Evolutionary conservation across 2,329 filamentous ascomycete genomes (phyloP).

Genomic region (Gnomoniopsis smithogilvyi): DNA sequence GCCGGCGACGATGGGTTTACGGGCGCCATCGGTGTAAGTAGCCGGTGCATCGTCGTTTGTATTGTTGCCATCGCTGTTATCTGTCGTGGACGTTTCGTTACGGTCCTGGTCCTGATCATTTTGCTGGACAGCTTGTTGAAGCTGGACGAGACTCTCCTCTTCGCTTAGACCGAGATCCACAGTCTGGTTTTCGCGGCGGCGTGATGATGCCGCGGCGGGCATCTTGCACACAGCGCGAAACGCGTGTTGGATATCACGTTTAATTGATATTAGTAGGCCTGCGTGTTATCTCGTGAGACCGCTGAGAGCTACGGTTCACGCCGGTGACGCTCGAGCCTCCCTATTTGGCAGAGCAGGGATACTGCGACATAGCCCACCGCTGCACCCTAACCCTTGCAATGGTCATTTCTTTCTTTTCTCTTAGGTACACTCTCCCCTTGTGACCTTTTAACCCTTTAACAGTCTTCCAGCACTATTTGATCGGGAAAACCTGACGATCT

Average conservation of each 20-base stretch:
- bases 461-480: too few species aligned
- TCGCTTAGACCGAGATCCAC: background rate
- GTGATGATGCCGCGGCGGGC: background rate
- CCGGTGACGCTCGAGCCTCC: background rate
- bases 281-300: background rate
- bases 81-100: too few species aligned
- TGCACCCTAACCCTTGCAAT: too few species aligned
- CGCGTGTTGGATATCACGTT: background rate
- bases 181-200: background rate
- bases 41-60: background rate
- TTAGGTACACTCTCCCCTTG: too few species aligned
- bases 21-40: slow-evolving; percentile 4
- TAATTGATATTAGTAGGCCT: background rate
- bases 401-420: too few species aligned
- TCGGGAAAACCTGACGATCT: too few species aligned
- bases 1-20: background rate
- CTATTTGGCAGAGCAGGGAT: background rate
- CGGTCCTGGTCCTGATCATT: background rate
- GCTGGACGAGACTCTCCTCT: background rate
- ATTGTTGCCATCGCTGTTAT: background rate
- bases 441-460: too few species aligned
- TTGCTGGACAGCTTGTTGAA: background rate
- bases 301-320: background rate
- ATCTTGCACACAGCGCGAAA: background rate
- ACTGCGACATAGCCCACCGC: background rate